Evolutionary conservation across 2,329 filamentous ascomycete species (phyloP), one percentile per base, ranked within the genome.

Genomic region (Cordyceps fumosorosea): DNA sequence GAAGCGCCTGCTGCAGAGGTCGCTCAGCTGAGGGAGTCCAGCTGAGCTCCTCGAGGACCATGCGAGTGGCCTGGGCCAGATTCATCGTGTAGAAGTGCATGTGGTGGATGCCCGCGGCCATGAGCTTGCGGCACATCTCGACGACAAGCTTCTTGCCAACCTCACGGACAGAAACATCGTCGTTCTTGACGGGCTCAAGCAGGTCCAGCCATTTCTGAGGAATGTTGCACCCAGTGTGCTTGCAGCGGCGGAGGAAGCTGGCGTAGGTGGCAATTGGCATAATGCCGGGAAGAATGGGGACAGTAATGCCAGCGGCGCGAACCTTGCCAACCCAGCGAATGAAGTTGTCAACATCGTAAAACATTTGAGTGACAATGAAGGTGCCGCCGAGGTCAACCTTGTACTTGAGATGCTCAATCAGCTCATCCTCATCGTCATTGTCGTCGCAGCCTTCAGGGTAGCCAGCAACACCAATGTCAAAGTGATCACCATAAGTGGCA

Each of bases 61-160:
- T 93, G 69, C 89, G 88, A 1, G 93, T 97, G 56, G 95, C 90
- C 75, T 96, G 91, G 12, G 92, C 93, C 22, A 99, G 82, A 76
- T 99, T 99, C 95, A 99, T 99, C 64, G 95, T 99, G 80, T 99
- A 99, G 77, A 99, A 99, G 76, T 99, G 95, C 66, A 99, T 77
- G 73, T 97, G 92, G 66, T 86, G 83, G 67, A 97, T 91, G 47
- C 93, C 95, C 42, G 86, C 87, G 63, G 87, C 85, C 62, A 98
- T 80, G 64, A 99, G 85, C 76, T 89, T 91, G 64, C 89, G 87
- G 75, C 95, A 99, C 86, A 99, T 88, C 51, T 96, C 85, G 24
- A 92, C 90, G 20, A 99, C 89, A 24, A 99, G 81, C 16, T 84
- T 86, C 76, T 92, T 95, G 59, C 95, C 95, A 62, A 96, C 86